Evolutionary conservation across 176 grass and related monocot species (phyloP), one percentile per base, ranked within the genome.

Genomic region (Luzula sylvatica): DNA sequence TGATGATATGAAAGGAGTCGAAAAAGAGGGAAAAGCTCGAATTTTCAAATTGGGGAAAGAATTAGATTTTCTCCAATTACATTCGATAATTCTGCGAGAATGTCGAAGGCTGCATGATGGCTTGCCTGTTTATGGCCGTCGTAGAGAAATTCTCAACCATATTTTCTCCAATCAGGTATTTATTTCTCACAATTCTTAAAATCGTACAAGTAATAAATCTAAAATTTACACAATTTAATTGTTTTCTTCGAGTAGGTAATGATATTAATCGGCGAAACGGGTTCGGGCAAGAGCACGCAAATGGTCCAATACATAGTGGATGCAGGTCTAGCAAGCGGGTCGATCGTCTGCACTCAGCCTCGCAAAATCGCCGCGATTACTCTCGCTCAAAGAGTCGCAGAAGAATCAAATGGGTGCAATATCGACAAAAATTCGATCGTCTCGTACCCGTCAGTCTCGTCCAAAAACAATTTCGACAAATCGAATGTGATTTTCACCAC

Each of bases 251-350:
- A 26, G 21, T 57, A 96, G 90, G 90, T 86, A 30, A 79, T 88
- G 70, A 66, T 89, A 12, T 82, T 96, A 75, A 80, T 96, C 52
- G 90, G 90, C 20, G 90, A 96, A 73, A 89, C 90, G 58, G 90
- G 84, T 49, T 96, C 84, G 3, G 90, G 90, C 20, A 96, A 96
- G 61, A 96, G 90, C 71, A 96, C 90, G 42, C 90, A 96, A 18
- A 24, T 96, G 57, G 90, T 82, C 48, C 84, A 89, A 48, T 95
- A 79, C 75, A 69, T 96, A 78, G 80, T 80, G 43, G 84, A 96
- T 56, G 84, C 90, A n/a, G 83, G 80, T 72, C 52, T 85, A 40
- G 69, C 74, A 53, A 53, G 58, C 81, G 68, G 77, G 23, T 84
- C 84, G n/a, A 74, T 96, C 24, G 13, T 96, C 9, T 96, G 90